Evolutionary conservation across 2,329 filamentous ascomycete genomes (phyloP).

Genomic region (Rosellinia necatrix): DNA sequence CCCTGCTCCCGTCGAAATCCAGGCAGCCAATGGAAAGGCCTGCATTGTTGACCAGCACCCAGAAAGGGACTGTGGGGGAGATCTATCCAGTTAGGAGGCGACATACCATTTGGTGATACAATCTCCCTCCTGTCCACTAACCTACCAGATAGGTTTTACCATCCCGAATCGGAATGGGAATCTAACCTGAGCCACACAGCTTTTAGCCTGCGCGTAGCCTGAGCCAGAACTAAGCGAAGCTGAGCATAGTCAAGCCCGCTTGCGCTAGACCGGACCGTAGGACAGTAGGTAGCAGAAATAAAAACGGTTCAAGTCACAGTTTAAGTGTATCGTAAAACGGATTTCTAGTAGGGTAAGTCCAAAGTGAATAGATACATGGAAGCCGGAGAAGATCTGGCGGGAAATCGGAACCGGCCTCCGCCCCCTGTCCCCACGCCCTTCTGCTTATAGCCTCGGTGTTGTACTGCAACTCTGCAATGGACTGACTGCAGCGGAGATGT

Average conservation of each 20-base stretch:
- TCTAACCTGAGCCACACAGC: constrained; percentile 8
- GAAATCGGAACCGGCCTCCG: constrained; percentile 1
- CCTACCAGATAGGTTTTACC: constrained; percentile 18
- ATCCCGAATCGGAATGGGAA: constrained; percentile 20
- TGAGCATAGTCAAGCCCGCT: background rate
- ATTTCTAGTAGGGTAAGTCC: background rate
- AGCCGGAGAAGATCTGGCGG: background rate
- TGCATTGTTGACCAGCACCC: constrained; percentile 1
- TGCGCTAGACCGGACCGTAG: no score
- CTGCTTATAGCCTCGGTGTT: background rate
- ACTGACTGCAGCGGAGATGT: constrained; percentile 2
- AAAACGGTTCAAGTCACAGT: no score
- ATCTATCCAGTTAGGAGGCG: background rate
- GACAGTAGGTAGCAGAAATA: no score
- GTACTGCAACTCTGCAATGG: background rate
- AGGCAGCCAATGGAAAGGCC: constrained; percentile 17
- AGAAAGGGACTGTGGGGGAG: constrained; percentile 11
- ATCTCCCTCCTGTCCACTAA: no score
- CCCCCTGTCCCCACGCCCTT: background rate
- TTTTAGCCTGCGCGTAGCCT: background rate
- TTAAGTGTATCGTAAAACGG: background rate
- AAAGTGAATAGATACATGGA: no score
- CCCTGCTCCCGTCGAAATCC: constrained; percentile 22
- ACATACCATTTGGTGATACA: no score
- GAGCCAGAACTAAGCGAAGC: background rate